Evolutionary conservation across 106 monocot genomes (phyloP).

Genomic region (Allium cepa): DNA sequence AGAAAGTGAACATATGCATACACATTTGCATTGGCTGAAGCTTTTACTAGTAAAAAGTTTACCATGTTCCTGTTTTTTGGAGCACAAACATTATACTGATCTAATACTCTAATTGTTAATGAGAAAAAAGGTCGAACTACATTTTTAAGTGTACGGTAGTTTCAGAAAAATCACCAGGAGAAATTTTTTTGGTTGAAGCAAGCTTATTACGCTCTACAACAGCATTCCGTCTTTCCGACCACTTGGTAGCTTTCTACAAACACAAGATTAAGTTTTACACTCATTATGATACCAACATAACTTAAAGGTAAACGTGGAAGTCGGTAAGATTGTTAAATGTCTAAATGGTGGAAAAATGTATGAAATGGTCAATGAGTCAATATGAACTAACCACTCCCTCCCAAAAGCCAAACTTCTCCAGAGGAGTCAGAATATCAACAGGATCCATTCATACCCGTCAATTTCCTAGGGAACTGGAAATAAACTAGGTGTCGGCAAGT

Average conservation of each 20-base stretch:
- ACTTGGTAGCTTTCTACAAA: too few species aligned
- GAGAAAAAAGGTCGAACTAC: conserved; percentile 45
- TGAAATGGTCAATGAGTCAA: not conserved
- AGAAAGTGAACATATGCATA: too few species aligned
- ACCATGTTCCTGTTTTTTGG: too few species aligned
- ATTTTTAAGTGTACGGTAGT: conserved; percentile 86
- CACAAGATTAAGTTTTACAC: not conserved
- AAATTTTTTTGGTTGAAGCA: conserved; percentile 81
- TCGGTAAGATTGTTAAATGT: not conserved
- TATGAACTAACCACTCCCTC: conserved; percentile 87
- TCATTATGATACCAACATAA: not conserved
- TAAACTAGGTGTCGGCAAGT: too few species aligned
- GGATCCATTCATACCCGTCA: conserved; percentile 9
- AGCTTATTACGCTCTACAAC: conserved; percentile 88
- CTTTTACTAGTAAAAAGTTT: too few species aligned
- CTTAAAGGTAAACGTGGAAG: not conserved
- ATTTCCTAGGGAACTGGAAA: too few species aligned
- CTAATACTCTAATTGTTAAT: too few species aligned
- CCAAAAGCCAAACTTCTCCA: conserved; percentile 56
- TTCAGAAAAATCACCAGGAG: conserved; percentile 91
- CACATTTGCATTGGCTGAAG: too few species aligned
- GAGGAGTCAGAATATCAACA: conserved; percentile 6
- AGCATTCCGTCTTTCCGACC: conserved; percentile 96
- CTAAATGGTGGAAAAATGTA: not conserved
- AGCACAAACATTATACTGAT: too few species aligned